phyloP scores from a whole-genome alignment of 345 rosid genomes.

The Capsella bursapastoris region DNA sequence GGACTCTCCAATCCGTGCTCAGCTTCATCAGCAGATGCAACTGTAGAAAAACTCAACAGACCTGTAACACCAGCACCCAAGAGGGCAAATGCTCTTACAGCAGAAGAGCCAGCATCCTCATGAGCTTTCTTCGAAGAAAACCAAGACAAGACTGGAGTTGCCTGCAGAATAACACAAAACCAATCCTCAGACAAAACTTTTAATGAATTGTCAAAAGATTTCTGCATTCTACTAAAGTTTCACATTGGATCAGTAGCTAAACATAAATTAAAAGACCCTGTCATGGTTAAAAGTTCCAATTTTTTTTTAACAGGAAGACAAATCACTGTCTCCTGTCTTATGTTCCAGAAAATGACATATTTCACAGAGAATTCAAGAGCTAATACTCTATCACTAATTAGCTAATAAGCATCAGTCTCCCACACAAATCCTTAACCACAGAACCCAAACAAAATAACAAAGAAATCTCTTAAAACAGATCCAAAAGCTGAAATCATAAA shows the following conservation, averaged over 20 bases:
- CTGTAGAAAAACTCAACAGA: constrained; percentile 69
- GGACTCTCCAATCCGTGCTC: constrained; percentile 91
- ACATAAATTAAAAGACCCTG: background rate
- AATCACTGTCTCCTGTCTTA: background rate
- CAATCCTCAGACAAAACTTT: constrained; percentile 18
- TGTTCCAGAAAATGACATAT: background rate
- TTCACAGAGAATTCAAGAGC: constrained; percentile 4
- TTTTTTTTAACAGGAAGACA: background rate
- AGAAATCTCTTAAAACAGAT: constrained; percentile 25
- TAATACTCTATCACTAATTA: background rate
- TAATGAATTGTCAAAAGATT: background rate
- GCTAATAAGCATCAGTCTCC: background rate
- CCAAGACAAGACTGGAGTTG: constrained; percentile 56
- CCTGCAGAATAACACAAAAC: constrained; percentile 51
- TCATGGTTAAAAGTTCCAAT: background rate
- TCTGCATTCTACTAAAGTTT: background rate
- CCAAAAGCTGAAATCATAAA: constrained; percentile 22
- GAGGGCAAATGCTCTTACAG: constrained; percentile 66
- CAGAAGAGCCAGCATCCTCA: constrained; percentile 63
- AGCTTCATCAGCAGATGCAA: constrained; percentile 97
- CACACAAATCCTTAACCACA: constrained; percentile 3
- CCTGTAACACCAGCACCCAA: constrained; percentile 95
- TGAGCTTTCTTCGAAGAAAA: constrained; percentile 70
- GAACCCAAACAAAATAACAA: background rate
- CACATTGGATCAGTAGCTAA: constrained; percentile 9